A percentile compares a stretch with the other conserved stretches of the same genome.
Evolutionary conservation across 1,139 yeast species (phyloP).

Genomic region (Candida sp.): DNA sequence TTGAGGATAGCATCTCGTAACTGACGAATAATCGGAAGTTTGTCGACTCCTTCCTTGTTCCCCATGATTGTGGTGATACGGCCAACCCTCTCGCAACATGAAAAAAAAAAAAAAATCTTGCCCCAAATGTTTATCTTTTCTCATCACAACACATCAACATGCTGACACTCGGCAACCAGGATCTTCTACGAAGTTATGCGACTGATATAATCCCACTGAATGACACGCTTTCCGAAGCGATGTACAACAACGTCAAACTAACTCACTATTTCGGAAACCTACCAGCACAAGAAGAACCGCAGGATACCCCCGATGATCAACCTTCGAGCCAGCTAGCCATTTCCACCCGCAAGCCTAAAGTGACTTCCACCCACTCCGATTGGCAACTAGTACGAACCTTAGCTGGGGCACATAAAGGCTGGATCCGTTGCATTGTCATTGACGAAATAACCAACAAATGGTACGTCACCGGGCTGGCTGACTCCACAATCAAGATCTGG

Average conservation of each 20-base stretch:
- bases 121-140: too few relatives aligned
- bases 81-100: background rate
- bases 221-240: conserved; percentile 36
- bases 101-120: background rate
- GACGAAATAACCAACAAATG: conserved; percentile 86
- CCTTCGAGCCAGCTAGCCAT: background rate
- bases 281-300: background rate
- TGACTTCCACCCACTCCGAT: conserved; percentile 3
- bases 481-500: conserved; percentile 91
- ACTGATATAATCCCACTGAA: conserved; percentile 29
- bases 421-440: conserved; percentile 81
- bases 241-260: conserved; percentile 33
- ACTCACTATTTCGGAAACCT: conserved; percentile 21
- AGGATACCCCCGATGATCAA: background rate
- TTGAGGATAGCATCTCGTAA: conserved; percentile 11
- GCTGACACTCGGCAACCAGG: conserved; percentile 1
- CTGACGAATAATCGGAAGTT: conserved; percentile 1
- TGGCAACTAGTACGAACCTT: conserved; percentile 80
- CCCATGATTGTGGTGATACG: background rate
- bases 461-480: conserved; percentile 93
- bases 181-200: conserved; percentile 15
- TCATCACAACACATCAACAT: background rate
- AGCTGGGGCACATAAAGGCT: conserved; percentile 87
- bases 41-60: background rate
- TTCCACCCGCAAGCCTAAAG: too few relatives aligned